phyloP scores from a whole-genome alignment of 805 yeast species.

The Pichia ethanolica region DNA sequence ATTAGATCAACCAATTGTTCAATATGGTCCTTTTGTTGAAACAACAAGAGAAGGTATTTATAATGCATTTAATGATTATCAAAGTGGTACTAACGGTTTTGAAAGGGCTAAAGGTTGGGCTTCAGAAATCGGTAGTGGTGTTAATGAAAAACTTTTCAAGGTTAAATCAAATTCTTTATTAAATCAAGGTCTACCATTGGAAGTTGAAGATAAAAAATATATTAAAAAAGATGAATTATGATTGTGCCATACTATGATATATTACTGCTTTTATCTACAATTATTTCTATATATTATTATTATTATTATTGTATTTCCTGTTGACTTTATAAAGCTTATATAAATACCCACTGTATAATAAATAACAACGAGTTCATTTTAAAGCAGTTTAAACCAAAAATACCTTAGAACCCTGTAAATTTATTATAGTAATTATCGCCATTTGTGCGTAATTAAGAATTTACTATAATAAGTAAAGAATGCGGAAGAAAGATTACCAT shows the following conservation, averaged over 20 bases:
- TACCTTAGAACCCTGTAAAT: too few species aligned
- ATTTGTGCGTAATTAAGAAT: too few species aligned
- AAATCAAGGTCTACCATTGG: slow-evolving; percentile 3
- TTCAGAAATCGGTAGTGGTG: slow-evolving; percentile 28
- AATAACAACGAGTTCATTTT: too few species aligned
- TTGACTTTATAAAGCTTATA: too few species aligned
- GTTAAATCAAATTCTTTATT: slow-evolving; percentile 17
- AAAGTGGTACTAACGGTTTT: slow-evolving; percentile 59
- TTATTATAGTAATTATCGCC: too few species aligned
- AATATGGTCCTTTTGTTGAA: slow-evolving; percentile 90
- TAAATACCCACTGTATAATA: too few species aligned
- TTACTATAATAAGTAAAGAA: too few species aligned
- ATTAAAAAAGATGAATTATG: slow-evolving; percentile 18
- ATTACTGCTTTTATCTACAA: too few species aligned
- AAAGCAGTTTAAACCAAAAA: too few species aligned
- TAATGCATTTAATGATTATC: slow-evolving; percentile 68
- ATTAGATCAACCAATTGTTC: slow-evolving; percentile 68
- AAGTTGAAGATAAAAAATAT: slow-evolving; percentile 8
- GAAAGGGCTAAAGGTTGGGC: slow-evolving; percentile 57
- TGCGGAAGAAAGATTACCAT: too few species aligned
- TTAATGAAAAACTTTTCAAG: slow-evolving; percentile 21
- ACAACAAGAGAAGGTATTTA: slow-evolving; percentile 57
- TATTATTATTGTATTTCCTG: too few species aligned
- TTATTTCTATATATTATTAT: too few species aligned
- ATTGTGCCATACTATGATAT: neutral